phyloP scores from a whole-genome alignment of 202 grass and related monocot species.

The Elaeis oleifera region DNA sequence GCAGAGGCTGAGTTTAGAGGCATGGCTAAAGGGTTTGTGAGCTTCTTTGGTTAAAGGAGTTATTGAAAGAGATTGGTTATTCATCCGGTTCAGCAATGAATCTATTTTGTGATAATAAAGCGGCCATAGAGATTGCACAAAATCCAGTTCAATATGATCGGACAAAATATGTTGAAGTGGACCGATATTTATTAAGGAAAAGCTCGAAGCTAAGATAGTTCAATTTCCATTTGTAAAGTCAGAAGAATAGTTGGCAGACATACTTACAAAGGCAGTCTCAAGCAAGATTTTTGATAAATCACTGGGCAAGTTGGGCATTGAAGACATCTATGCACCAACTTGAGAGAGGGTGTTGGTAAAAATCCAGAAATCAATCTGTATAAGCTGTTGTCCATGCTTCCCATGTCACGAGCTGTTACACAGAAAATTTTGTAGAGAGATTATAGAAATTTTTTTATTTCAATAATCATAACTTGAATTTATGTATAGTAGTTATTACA shows the following conservation, averaged over 20 bases:
- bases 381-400: too few species aligned
- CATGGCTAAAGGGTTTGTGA: conserved; percentile 3
- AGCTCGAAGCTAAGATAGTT: conserved; percentile 1
- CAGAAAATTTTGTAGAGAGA: too few species aligned
- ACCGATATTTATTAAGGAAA: conserved; percentile 17
- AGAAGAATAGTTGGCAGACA: background rate
- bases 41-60: background rate
- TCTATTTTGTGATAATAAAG: conserved; percentile 6
- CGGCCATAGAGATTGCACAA: conserved; percentile 3
- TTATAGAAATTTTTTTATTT: too few species aligned
- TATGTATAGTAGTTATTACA: too few species aligned
- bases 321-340: too few species aligned
- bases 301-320: background rate
- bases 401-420: too few species aligned
- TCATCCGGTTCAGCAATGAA: background rate
- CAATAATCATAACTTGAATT: too few species aligned
- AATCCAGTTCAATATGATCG: background rate
- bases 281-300: background rate
- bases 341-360: too few species aligned
- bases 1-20: conserved; percentile 9
- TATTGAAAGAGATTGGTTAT: background rate
- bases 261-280: conserved; percentile 4
- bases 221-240: background rate
- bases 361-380: too few species aligned
- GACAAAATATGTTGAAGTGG: conserved; percentile 14